Evolutionary conservation across 2,329 filamentous ascomycete species (phyloP).

Genomic region (Fusarium hainanense): DNA sequence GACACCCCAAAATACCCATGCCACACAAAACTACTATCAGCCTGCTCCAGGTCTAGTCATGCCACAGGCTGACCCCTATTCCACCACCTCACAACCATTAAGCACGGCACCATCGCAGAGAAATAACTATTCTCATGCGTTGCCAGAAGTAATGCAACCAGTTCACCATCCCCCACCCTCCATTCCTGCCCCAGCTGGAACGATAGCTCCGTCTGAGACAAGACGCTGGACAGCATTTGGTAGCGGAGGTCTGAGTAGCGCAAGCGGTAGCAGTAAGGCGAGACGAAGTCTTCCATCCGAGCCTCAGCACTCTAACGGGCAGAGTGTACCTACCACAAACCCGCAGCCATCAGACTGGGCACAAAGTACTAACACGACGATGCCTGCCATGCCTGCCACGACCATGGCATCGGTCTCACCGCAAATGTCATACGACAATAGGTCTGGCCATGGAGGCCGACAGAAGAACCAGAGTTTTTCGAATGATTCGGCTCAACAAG

Average conservation of each 20-base stretch:
- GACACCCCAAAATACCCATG: conserved; percentile 33
- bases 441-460: conserved; percentile 4
- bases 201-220: conserved; percentile 26
- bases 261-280: neutral
- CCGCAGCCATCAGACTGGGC: conserved; percentile 31
- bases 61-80: conserved; percentile 40
- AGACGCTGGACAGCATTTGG: conserved; percentile 23
- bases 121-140: conserved; percentile 19
- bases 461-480: conserved; percentile 17
- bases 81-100: conserved; percentile 26
- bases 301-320: conserved; percentile 8
- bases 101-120: conserved; percentile 31
- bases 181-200: conserved; percentile 21
- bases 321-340: conserved; percentile 14
- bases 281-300: conserved; percentile 37
- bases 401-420: conserved; percentile 30
- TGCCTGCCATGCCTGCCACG: conserved; percentile 4
- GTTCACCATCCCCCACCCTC: conserved; percentile 16
- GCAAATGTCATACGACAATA: conserved; percentile 18
- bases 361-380: conserved; percentile 7
- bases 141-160: conserved; percentile 27
- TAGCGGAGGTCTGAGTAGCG: neutral
- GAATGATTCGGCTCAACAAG: conserved; percentile 19
- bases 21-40: conserved; percentile 45
- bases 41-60: conserved; percentile 43